Conservation (phyloP, 2,329 filamentous ascomycete species). For the Pestalotiopsis sp. region DNA sequence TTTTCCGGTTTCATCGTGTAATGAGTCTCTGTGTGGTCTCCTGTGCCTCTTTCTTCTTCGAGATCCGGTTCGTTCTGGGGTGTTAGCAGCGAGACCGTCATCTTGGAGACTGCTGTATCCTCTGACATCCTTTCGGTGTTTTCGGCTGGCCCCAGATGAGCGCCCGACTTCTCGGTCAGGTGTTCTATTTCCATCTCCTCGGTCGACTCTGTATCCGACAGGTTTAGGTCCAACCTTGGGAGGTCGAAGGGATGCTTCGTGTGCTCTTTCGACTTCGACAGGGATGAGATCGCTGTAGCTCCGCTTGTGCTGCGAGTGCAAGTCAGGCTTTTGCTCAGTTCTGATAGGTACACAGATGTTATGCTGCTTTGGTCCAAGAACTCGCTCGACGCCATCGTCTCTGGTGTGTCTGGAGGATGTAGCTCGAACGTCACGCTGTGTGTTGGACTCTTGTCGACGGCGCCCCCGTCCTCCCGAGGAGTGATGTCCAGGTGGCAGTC, state of each 20-base stretch:
- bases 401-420: constrained; percentile 15
- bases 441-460: constrained; percentile 8
- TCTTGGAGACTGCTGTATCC: background rate
- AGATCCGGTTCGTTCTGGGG: constrained; percentile 6
- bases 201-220: constrained; percentile 19
- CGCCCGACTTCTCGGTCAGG: background rate
- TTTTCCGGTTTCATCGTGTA: constrained; percentile 19
- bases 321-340: constrained; percentile 14
- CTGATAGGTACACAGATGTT: constrained; percentile 18
- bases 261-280: constrained; percentile 32
- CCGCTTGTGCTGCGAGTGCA: constrained; percentile 19
- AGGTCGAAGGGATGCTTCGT: constrained; percentile 30
- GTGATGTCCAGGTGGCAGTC: constrained; percentile 28
- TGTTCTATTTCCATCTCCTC: background rate
- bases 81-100: background rate
- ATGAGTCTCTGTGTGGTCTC: constrained; percentile 14
- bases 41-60: constrained; percentile 9
- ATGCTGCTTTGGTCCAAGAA: constrained; percentile 15
- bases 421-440: constrained; percentile 17
- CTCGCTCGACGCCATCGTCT: constrained; percentile 13
- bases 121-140: background rate
- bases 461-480: constrained; percentile 15
- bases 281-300: constrained; percentile 43
- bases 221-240: constrained; percentile 30
- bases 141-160: background rate